Conservation (phyloP, 768 basidiomycete genomes). For the Scleroderma bovista region DNA sequence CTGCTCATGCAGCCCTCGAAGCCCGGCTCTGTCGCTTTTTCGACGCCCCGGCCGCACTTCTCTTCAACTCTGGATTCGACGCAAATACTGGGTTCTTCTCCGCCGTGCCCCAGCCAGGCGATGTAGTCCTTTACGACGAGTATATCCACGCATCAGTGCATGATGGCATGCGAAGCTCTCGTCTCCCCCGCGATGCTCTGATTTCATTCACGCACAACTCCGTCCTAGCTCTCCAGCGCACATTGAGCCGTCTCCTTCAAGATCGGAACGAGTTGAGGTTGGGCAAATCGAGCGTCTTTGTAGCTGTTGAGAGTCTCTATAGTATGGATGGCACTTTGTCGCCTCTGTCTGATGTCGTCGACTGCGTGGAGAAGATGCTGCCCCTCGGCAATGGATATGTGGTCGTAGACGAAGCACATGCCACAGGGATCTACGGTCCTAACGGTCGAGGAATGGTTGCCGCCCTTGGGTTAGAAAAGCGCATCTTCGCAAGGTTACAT, state of each 20-base stretch:
- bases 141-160: conserved; percentile 89
- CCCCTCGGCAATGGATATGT: conserved; percentile 63
- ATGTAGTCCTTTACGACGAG: conserved; percentile 78
- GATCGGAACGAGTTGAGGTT: conserved; percentile 32
- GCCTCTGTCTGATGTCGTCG: conserved; percentile 63
- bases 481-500: conserved; percentile 73
- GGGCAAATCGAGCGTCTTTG: conserved; percentile 53
- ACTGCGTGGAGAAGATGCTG: conserved; percentile 53
- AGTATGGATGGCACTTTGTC: conserved; percentile 95
- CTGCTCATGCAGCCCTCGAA: conserved; percentile 63
- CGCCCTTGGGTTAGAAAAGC: conserved; percentile 60
- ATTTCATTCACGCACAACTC: conserved; percentile 72
- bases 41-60: conserved; percentile 53
- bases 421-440: conserved; percentile 84
- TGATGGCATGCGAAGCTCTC: conserved; percentile 75
- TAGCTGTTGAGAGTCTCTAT: conserved; percentile 87
- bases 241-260: conserved; percentile 38
- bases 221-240: conserved; percentile 39
- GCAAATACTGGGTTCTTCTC: conserved; percentile 88
- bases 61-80: conserved; percentile 93
- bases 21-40: conserved; percentile 62
- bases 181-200: conserved; percentile 34
- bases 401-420: conserved; percentile 90
- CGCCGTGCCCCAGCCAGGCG: conserved; percentile 68
- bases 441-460: conserved; percentile 72